Evolutionary conservation across 1,139 yeast species (phyloP), one percentile per base, ranked within the genome.

Genomic region (Yamadazyma kanchanaburiensis): DNA sequence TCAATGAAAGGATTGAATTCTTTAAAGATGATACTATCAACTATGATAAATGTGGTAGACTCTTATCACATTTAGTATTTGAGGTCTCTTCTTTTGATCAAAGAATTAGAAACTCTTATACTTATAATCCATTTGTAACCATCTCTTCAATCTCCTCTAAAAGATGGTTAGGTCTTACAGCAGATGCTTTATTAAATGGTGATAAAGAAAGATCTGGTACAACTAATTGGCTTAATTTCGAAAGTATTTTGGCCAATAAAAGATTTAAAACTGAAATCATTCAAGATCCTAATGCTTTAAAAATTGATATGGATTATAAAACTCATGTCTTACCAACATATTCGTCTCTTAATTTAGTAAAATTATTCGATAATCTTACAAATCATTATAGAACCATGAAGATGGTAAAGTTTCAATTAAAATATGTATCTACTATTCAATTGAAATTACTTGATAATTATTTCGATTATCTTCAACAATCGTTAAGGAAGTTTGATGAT

Each of bases 361-460:
- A 76, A 39, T 58, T 88, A 20, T 60, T 88, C 21, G 81, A 80
- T 38, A 80, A 79, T 30, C 67, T 86, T 24, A 84, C 86, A 6
- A 67, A 64, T 24, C 83, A 80, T 40, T 82, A 80, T 45, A 58
- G 67, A 24, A 65, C 80, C 10, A 55, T 80, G 33, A 65, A 70
- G 14, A 64, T 84, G 15, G 73, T 76, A 24, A 76, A 75, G 34
- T 81, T 74, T 46, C 86, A 87, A 46, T 60, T 85, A 32, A 72
- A 76, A 45, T 80, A 81, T 34, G 73, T 85, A 16, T 74, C 85
- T 7, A 77, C 76, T 15, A 77, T 87, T 21, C 95, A 87, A 49
- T 55, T 87, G 28, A 67, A 66, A 19, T 52, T 88, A 25, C 51
- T 87, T 15, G 82, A 81, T 33, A 61, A 61, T 23, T 88, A 84